These are phyloP conservation scores for Ilyonectria destructans DNA, from an alignment of 2,329 filamentous ascomycete genomes.

Conservation along the genomic window DNA sequence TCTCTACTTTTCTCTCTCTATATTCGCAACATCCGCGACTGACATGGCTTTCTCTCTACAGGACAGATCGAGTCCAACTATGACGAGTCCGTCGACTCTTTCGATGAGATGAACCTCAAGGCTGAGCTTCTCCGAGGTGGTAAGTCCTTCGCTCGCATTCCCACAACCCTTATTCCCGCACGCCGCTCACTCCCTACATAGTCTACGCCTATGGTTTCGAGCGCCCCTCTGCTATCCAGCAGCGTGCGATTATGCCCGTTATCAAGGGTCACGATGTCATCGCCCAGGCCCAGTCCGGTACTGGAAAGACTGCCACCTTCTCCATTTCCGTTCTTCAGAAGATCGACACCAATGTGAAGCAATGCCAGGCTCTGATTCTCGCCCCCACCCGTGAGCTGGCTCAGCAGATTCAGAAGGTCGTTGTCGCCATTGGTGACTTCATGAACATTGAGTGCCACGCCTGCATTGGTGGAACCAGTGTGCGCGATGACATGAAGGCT, in stretches of 20 bases:
- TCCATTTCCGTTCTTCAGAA: conserved; percentile 99
- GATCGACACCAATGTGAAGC: conserved; percentile 95
- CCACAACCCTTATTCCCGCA: conserved; percentile 40
- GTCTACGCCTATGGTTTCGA: conserved; percentile 99
- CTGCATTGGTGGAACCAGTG: conserved; percentile 98
- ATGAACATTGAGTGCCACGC: conserved; percentile 99
- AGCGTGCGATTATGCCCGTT: conserved; percentile 99
- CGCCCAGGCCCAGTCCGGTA: conserved; percentile 99
- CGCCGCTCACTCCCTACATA: conserved; percentile 49
- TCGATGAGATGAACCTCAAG: conserved; percentile 98
- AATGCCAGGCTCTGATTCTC: conserved; percentile 97
- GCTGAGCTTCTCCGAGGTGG: conserved; percentile 96
- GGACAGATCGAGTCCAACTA: conserved; percentile 99
- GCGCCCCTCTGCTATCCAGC: conserved; percentile 99
- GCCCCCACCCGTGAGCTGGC: conserved; percentile 98
- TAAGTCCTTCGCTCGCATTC: conserved; percentile 54
- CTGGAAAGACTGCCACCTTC: conserved; percentile 99
- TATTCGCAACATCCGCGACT: conserved; percentile 37
- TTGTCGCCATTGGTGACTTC: conserved; percentile 98
- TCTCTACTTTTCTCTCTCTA: too few relatives aligned
- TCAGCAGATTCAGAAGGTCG: conserved; percentile 99
- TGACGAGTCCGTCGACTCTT: conserved; percentile 99
- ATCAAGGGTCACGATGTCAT: conserved; percentile 99
- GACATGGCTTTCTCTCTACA: conserved; percentile 59
- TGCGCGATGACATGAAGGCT: conserved; percentile 98